Base-by-base conservation (phyloP, 208 protist species). In the Wallacemonas sp. region DNA sequence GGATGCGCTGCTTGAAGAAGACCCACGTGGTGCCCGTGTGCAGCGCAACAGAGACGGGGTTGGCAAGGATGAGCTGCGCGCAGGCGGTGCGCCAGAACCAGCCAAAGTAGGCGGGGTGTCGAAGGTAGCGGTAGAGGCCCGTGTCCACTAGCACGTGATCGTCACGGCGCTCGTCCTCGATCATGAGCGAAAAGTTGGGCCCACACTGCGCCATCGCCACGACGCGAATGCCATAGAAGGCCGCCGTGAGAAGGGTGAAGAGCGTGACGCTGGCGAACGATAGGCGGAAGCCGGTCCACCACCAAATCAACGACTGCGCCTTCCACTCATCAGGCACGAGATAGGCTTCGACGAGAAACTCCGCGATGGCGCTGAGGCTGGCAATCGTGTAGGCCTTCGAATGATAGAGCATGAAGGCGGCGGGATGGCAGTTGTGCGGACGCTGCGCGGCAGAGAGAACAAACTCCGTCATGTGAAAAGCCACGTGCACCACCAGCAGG, bases 31-130 rank as follows among this genome's bases (percentile, higher is more conserved):
- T 82, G 16, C 31, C 33, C 7, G 89, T 82, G 70, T 97, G 97
- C 7, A 71, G 59, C 25, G 97, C 55, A 2, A 80, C 45, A 29
- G 81, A 96, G 54, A 99, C 36, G 7, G 97, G 97, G 72, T 99
- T 99, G 18, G 81, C 73, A 12, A 99, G 52, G 23, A 98, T 76
- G 2, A 97, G 69, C 84, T 99, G 98, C n/a, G 93, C 86, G 44
- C 72, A 83, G 18, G 94, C 49, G 2, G 87, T 91, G 39, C 88
- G 95, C 86, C 94, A 97, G 70, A 98, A 99, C 91, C 93, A 98
- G 5, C 97, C 97, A 84, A 98, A 98, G 81, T 99, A 99, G 7
- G 92, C 76, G 11, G 97, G 97, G 76, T 98, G 97, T 20, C 97
- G 76, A 18, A 98, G 66, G 25, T 87, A 79, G 2, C 45, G 8